A percentile compares a stretch with the other conserved stretches of the same genome.
These are phyloP conservation scores for Chenopodium formosanum DNA, from an alignment of 148 eudicot species.

Conservation along the genomic window DNA sequence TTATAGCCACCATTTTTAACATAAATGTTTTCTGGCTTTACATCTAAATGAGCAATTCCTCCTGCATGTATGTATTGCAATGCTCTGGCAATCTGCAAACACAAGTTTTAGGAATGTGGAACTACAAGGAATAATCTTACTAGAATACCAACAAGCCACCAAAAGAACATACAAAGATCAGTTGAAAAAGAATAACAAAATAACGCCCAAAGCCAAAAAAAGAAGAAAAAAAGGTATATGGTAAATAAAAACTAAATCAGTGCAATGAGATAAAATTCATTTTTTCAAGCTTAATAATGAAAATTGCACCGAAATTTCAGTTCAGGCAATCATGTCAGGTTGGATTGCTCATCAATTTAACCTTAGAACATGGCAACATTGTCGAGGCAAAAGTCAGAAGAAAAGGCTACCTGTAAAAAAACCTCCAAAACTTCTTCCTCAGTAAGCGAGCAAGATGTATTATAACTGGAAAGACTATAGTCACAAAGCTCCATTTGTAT, in stretches of 20 bases:
- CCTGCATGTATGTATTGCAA: slow-evolving; percentile 68
- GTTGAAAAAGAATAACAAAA: not conserved
- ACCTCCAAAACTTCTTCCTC: slow-evolving; percentile 59
- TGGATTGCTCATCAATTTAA: not conserved
- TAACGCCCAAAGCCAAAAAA: not conserved
- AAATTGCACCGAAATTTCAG: not conserved
- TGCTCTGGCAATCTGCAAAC: slow-evolving; percentile 73
- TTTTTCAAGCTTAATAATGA: not conserved
- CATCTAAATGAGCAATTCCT: slow-evolving; percentile 90
- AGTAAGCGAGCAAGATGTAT: slow-evolving; percentile 33
- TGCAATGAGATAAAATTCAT: not conserved
- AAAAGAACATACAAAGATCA: not conserved
- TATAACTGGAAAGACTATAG: slow-evolving; percentile 52
- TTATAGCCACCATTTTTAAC: slow-evolving; percentile 69
- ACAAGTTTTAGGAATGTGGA: not conserved
- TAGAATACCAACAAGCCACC: not conserved
- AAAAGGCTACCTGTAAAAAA: slow-evolving; percentile 57
- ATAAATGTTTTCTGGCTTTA: slow-evolving; percentile 93
- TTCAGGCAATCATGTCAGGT: not conserved
- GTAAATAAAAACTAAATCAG: not conserved
- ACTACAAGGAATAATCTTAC: not conserved
- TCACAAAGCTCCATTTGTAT: slow-evolving; percentile 98
- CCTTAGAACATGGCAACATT: not conserved
- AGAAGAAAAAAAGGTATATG: too few species aligned
- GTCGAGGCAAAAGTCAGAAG: not conserved